phyloP scores from a whole-genome alignment of 768 basidiomycete species.

The Austroboletus festivus region DNA sequence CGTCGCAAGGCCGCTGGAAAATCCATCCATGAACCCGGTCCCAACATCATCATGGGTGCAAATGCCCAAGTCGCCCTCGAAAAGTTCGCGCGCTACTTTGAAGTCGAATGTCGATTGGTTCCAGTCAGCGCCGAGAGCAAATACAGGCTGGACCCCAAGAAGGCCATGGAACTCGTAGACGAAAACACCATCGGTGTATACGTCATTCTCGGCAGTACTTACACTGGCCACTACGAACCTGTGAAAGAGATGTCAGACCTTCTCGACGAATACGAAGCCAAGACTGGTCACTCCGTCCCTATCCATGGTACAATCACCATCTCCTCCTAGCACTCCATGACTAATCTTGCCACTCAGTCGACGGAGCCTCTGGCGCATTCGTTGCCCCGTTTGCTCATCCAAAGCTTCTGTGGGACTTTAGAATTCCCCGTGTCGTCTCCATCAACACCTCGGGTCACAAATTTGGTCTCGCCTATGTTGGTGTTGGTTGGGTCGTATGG shows the following conservation, averaged over 20 bases:
- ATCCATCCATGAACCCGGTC: constrained; percentile 62
- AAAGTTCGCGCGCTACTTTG: constrained; percentile 67
- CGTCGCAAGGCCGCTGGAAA: constrained; percentile 64
- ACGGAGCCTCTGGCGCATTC: constrained; percentile 61
- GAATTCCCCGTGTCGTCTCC: constrained; percentile 54
- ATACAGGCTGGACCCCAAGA: constrained; percentile 72
- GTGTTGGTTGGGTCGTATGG: constrained; percentile 68
- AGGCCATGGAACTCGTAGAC: constrained; percentile 61
- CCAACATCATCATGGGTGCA: constrained; percentile 63
- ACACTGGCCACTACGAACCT: constrained; percentile 66
- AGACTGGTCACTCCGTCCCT: constrained; percentile 43
- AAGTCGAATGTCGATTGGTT: constrained; percentile 62
- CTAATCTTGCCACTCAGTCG: constrained; percentile 33
- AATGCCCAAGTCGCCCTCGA: constrained; percentile 71
- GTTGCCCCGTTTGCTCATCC: constrained; percentile 60
- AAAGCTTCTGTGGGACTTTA: constrained; percentile 58
- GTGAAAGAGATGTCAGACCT: constrained; percentile 83
- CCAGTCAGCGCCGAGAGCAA: constrained; percentile 65
- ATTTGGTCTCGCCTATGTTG: constrained; percentile 54
- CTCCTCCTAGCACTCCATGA: constrained; percentile 18
- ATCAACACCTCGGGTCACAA: constrained; percentile 64
- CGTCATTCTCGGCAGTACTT: constrained; percentile 56
- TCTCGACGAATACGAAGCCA: constrained; percentile 53
- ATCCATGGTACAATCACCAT: constrained; percentile 35
- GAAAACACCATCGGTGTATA: constrained; percentile 74